Percentiles rank a stretch among this genome's conserved stretches.
phyloP scores from a whole-genome alignment of 495 filamentous ascomycete genomes.

The Schizothecium vesticola region DNA sequence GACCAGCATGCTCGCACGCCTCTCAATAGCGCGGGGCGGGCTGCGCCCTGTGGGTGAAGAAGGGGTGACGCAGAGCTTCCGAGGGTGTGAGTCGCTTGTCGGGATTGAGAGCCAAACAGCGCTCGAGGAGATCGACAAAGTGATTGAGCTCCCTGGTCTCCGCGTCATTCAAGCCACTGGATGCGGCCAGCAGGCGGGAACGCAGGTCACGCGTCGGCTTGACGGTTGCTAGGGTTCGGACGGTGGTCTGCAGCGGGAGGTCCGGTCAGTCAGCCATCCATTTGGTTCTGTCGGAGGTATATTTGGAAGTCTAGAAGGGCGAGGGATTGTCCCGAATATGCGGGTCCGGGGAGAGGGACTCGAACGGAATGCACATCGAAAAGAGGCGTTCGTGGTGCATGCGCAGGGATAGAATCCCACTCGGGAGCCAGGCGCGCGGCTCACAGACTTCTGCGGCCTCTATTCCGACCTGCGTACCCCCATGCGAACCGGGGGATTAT shows the following conservation, averaged over 20 bases:
- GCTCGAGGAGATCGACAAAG: slow-evolving; percentile 82
- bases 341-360: background rate
- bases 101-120: slow-evolving; percentile 84
- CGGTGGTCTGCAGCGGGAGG: slow-evolving; percentile 47
- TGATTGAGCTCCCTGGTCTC: slow-evolving; percentile 73
- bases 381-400: background rate
- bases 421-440: slow-evolving; percentile 6
- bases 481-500: slow-evolving; percentile 7
- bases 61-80: slow-evolving; percentile 86
- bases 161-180: slow-evolving; percentile 63
- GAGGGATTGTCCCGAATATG: background rate
- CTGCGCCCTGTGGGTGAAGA: slow-evolving; percentile 41
- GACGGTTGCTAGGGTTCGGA: slow-evolving; percentile 64
- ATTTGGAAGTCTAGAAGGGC: slow-evolving; percentile 4
- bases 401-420: background rate
- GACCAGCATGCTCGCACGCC: background rate
- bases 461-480: background rate
- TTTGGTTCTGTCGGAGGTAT: background rate
- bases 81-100: slow-evolving; percentile 83
- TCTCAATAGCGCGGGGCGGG: slow-evolving; percentile 4
- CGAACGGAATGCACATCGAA: background rate
- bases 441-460: background rate
- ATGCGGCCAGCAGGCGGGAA: slow-evolving; percentile 66
- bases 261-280: slow-evolving; percentile 16
- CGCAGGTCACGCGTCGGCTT: slow-evolving; percentile 80